Evolutionary conservation across 1,284 basidiomycete species (phyloP), one percentile per base, ranked within the genome.

Genomic region (Moniliophthora roreri): DNA sequence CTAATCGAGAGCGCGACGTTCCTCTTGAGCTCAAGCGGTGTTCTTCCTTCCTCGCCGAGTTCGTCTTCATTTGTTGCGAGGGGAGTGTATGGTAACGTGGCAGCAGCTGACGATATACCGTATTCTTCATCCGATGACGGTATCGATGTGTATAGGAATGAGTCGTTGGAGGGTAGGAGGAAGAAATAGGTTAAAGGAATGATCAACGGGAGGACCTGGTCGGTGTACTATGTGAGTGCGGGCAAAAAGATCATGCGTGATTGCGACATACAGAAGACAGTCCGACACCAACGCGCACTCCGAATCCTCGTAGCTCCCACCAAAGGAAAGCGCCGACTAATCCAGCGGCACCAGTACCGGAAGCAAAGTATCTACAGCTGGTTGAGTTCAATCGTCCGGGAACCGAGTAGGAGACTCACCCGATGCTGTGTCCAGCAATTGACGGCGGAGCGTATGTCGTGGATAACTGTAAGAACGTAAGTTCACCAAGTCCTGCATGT

Each of bases 301-400:
- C 96, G 1, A 97, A 71, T 0, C 85, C 84, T 34, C 97, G 79
- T 1, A 98, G 75, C 59, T 94, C 78, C 96, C 96, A 98, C 96
- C 96, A 99, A 5, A 97, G 68, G 37, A 89, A 88, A 0, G 96
- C 95, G 4, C 96, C 97, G 0, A 90, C 88, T 4, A 98, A 80
- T 0, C 96, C 96, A 0, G 96, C 96, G 1, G 91, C 93, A 1
- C 96, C 96, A 0, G 96, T 99, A 0, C 96, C 96, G 7, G 89
- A 89, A 3, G 93, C 87, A 69, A 94, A 95, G 62, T 90, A 91
- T 1, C 87, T 90, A 47, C 20, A 48, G 2, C 16, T 16, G 38
- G n/a, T 35, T 5, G 35, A 9, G 18, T 20, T 47, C 49, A 58
- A 37, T 36, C 20, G 24, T 48, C n/a, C 4, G 11, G 20, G 1